Evolutionary conservation across 345 rosid species (phyloP).

Genomic region (Trapa incisa): DNA sequence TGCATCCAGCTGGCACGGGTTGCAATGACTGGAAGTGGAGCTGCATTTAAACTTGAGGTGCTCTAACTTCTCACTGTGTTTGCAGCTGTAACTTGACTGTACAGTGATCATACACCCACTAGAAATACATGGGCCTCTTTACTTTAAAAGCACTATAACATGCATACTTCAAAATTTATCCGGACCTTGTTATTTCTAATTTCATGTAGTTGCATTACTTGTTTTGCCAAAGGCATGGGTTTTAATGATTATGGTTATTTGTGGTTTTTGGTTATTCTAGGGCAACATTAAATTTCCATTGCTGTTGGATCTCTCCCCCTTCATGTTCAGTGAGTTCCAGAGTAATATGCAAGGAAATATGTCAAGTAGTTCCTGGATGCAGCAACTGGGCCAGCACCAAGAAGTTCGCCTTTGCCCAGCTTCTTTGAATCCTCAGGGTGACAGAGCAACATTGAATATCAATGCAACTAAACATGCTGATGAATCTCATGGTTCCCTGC

Average conservation of each 20-base stretch:
- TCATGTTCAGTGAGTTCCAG: constrained; percentile 18
- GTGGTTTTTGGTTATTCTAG: constrained; percentile 18
- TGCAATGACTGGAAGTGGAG: constrained; percentile 35
- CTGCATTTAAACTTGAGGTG: constrained; percentile 62
- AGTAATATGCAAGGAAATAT: constrained; percentile 6
- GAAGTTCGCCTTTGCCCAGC: constrained; percentile 6
- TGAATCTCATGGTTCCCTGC: background rate
- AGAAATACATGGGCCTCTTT: background rate
- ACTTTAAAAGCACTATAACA: background rate
- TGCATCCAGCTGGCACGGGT: constrained; percentile 78
- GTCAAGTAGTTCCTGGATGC: too few species aligned
- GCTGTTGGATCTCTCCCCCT: constrained; percentile 43
- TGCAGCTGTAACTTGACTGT: too few species aligned
- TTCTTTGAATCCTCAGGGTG: too few species aligned
- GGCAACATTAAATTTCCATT: constrained; percentile 52
- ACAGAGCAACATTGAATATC: too few species aligned
- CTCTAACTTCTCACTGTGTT: background rate
- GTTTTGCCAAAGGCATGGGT: background rate
- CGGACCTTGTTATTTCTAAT: background rate
- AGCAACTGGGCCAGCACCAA: constrained; percentile 11
- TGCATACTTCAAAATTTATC: background rate
- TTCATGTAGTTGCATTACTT: background rate
- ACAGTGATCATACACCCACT: background rate
- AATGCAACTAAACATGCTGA: too few species aligned
- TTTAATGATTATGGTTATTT: background rate